phyloP scores from a whole-genome alignment of 78 protist species.

The Isochrysis galbana region DNA sequence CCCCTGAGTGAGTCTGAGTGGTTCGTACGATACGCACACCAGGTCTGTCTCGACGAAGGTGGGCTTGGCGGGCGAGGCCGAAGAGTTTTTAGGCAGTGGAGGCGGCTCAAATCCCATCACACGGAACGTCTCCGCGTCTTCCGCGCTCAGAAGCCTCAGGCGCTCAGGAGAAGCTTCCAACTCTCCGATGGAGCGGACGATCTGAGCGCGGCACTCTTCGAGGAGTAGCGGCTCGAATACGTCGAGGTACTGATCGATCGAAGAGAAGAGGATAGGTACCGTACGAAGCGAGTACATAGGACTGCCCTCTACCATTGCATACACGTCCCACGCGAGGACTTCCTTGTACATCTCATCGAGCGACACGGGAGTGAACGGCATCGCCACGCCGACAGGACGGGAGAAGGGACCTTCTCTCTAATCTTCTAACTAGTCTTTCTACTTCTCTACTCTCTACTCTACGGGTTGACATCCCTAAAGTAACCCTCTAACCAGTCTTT shows the following conservation, averaged over 20 bases:
- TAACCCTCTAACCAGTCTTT: too few relatives aligned
- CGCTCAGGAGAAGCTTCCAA: neutral
- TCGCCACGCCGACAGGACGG: too few relatives aligned
- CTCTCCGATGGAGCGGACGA: neutral
- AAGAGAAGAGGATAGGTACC: neutral
- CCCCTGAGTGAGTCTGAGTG: neutral
- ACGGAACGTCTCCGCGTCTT: neutral
- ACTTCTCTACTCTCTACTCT: too few relatives aligned
- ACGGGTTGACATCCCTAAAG: too few relatives aligned
- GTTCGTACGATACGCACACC: neutral
- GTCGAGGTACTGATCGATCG: conserved; percentile 8
- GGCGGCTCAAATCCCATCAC: neutral
- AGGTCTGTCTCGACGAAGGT: neutral
- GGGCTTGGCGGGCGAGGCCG: neutral
- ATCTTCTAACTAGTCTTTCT: too few relatives aligned
- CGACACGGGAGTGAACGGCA: neutral
- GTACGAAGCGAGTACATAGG: neutral
- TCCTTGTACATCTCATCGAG: conserved; percentile 26
- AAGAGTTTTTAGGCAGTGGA: neutral
- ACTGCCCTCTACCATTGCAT: neutral
- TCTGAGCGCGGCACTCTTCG: conserved; percentile 22
- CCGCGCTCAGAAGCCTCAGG: neutral
- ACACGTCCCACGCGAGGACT: conserved; percentile 2
- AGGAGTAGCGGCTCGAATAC: conserved; percentile 1
- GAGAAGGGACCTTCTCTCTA: too few relatives aligned